Evolutionary conservation across 2,329 filamentous ascomycete species (phyloP).

Genomic region (Pseudogymnoascus sp.): DNA sequence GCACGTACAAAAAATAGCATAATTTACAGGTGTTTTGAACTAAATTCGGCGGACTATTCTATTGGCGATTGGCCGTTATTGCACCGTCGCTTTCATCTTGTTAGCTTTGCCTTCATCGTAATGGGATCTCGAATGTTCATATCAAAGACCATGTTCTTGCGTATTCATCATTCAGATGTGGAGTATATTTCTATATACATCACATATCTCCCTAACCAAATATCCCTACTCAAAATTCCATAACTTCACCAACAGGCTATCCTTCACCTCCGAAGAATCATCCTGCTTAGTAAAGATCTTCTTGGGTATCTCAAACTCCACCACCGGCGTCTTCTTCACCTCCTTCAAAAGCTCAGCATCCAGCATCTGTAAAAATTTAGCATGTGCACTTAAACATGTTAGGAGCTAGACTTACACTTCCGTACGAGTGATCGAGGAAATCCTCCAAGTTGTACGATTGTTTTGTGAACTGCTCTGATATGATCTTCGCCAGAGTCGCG

Average conservation of each 20-base stretch:
- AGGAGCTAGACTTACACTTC: conserved; percentile 49
- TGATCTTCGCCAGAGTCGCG: conserved; percentile 84
- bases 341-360: conserved; percentile 77
- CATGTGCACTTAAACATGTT: not conserved
- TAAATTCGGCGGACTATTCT: conserved; percentile 11
- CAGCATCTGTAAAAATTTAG: conserved; percentile 54
- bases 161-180: not conserved
- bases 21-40: conserved; percentile 8
- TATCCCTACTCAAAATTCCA: conserved; percentile 44
- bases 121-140: not conserved
- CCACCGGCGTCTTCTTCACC: conserved; percentile 75
- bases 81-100: not conserved
- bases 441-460: conserved; percentile 92
- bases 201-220: not conserved
- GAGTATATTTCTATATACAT: not conserved
- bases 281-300: conserved; percentile 37
- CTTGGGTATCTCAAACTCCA: conserved; percentile 84
- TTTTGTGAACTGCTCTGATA: conserved; percentile 96
- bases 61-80: not conserved
- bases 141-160: not conserved
- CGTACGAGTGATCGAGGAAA: conserved; percentile 91
- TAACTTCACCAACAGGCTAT: conserved; percentile 50
- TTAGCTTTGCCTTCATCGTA: not conserved
- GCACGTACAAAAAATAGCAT: conserved; percentile 6
- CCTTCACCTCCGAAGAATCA: conserved; percentile 33